Conservation (phyloP, 768 basidiomycete species). For the Leucocoprinus leucothites region DNA sequence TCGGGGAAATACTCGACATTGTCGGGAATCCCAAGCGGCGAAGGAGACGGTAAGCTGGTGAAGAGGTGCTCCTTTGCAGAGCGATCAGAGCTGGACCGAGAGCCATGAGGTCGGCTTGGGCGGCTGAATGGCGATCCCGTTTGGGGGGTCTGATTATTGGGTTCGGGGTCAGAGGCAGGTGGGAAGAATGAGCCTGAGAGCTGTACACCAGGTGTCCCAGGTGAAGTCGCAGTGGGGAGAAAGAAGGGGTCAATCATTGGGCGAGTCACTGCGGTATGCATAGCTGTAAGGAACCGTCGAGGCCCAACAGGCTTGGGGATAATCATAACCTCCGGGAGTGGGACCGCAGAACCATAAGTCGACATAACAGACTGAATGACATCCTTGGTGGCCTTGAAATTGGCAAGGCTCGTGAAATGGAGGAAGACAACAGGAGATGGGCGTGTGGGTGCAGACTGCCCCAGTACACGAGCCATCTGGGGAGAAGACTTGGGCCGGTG, state of each 20-base stretch:
- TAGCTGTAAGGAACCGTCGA: constrained; percentile 84
- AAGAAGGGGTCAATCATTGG: constrained; percentile 91
- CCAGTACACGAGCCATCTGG: constrained; percentile 62
- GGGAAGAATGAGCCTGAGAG: constrained; percentile 42
- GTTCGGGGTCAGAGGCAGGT: constrained; percentile 15
- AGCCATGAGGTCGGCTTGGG: constrained; percentile 45
- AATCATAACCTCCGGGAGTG: constrained; percentile 88
- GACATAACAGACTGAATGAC: constrained; percentile 67
- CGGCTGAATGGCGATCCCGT: constrained; percentile 14
- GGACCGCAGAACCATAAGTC: constrained; percentile 41
- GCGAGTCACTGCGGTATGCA: constrained; percentile 86
- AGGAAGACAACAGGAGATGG: constrained; percentile 53
- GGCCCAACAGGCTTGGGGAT: constrained; percentile 98
- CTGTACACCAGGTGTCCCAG: constrained; percentile 67
- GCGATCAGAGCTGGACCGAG: constrained; percentile 62
- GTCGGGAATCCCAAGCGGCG: constrained; percentile 69
- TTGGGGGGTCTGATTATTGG: neutral
- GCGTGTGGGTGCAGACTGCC: constrained; percentile 24
- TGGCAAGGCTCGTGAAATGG: constrained; percentile 88
- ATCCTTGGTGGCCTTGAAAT: constrained; percentile 88
- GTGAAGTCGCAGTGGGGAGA: constrained; percentile 91
- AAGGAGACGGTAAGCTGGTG: constrained; percentile 48
- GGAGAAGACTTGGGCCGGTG: constrained; percentile 81
- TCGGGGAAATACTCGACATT: constrained; percentile 76
- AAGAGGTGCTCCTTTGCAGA: constrained; percentile 43